Conservation (phyloP, 108 stramenopile species). For the Nitzschia palea region DNA sequence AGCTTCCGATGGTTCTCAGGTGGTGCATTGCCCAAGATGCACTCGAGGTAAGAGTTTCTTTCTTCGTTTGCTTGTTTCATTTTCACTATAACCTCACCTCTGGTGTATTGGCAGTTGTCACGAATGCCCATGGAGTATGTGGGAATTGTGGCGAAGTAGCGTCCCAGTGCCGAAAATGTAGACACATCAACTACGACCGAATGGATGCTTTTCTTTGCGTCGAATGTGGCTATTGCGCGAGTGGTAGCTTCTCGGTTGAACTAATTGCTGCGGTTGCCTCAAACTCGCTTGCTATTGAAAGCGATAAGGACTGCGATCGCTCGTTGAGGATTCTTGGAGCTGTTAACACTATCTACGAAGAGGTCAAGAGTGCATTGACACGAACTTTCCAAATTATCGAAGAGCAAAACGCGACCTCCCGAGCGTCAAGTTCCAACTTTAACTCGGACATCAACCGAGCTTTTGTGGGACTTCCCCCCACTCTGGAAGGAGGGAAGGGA, state of each 20-base stretch:
- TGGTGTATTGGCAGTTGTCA: constrained; percentile 65
- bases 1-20: constrained; percentile 50
- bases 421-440: constrained; percentile 2
- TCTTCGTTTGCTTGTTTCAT: neutral
- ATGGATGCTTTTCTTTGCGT: constrained; percentile 95
- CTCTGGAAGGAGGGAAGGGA: constrained; percentile 16
- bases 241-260: constrained; percentile 73
- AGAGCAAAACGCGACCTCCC: neutral
- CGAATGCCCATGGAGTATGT: constrained; percentile 94
- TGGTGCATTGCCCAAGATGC: constrained; percentile 90
- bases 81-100: neutral
- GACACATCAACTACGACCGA: constrained; percentile 94
- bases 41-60: constrained; percentile 42
- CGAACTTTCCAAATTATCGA: constrained; percentile 5
- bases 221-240: constrained; percentile 94
- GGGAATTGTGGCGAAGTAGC: constrained; percentile 94
- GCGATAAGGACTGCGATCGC: constrained; percentile 55
- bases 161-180: constrained; percentile 93
- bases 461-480: constrained; percentile 53
- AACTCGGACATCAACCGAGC: constrained; percentile 49
- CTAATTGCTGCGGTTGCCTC: constrained; percentile 73
- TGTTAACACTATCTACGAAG: constrained; percentile 30
- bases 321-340: constrained; percentile 22
- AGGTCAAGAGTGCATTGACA: constrained; percentile 14
- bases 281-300: constrained; percentile 72